A percentile compares a stretch with the other conserved stretches of the same genome.
Conservation (phyloP, 108 stramenopile genomes). For the Fragilariopsis cylindrus region DNA sequence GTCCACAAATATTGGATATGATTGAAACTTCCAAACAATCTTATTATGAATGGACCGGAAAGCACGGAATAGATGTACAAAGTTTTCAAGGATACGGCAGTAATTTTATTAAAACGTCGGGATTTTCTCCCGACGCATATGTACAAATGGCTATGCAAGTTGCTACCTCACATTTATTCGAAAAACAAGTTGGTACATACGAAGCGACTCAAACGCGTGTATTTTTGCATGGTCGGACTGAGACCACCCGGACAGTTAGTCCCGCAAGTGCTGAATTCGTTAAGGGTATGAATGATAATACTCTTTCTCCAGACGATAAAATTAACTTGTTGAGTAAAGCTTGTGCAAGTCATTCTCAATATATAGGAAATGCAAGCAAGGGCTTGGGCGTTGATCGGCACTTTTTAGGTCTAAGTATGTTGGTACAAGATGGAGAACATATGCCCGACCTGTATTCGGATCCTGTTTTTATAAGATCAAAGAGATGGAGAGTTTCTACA, state of each 20-base stretch:
- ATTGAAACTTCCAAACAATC: slow-evolving; percentile 12
- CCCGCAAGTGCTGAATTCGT: slow-evolving; percentile 58
- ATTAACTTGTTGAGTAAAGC: slow-evolving; percentile 59
- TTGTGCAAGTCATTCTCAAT: slow-evolving; percentile 71
- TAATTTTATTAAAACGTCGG: slow-evolving; percentile 70
- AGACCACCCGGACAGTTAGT: slow-evolving; percentile 75
- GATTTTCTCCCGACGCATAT: slow-evolving; percentile 86
- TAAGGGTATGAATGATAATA: slow-evolving; percentile 31
- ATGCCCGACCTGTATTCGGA: slow-evolving; percentile 70
- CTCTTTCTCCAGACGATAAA: slow-evolving; percentile 44
- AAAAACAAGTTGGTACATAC: slow-evolving; percentile 77
- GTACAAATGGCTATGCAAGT: slow-evolving; percentile 89
- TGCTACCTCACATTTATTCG: slow-evolving; percentile 75
- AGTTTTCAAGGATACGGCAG: slow-evolving; percentile 80
- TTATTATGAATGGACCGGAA: slow-evolving; percentile 11
- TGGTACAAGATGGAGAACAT: slow-evolving; percentile 55
- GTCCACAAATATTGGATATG: not conserved
- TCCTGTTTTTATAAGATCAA: slow-evolving; percentile 72
- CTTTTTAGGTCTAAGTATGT: slow-evolving; percentile 76
- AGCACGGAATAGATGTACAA: slow-evolving; percentile 58
- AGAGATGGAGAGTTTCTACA: slow-evolving; percentile 89
- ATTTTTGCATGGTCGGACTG: slow-evolving; percentile 80
- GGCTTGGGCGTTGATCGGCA: slow-evolving; percentile 88
- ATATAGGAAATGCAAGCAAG: slow-evolving; percentile 68
- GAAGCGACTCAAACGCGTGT: slow-evolving; percentile 81